These are phyloP conservation scores for Phellinidium pouzarii DNA, from an alignment of 1,284 basidiomycete genomes.

Conservation along the genomic window DNA sequence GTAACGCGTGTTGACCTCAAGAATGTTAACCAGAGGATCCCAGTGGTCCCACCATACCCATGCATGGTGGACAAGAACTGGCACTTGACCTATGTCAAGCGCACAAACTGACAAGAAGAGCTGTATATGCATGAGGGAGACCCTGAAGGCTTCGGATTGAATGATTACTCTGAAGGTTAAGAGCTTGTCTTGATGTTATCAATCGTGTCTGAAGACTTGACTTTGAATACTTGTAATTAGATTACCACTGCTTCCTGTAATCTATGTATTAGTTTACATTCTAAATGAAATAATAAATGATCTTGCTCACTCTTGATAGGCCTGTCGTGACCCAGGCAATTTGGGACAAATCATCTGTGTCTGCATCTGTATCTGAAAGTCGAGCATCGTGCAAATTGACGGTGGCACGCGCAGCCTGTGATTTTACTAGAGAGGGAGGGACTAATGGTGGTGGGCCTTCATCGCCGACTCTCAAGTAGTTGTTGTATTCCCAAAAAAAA, in stretches of 20 bases:
- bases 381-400: too few relatives aligned
- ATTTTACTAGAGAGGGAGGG: not conserved
- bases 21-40: not conserved
- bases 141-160: slow-evolving; percentile 4
- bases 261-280: not conserved
- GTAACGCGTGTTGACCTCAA: not conserved
- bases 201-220: too few relatives aligned
- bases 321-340: slow-evolving; percentile 9
- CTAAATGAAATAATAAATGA: too few relatives aligned
- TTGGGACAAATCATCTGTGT: not conserved
- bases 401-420: slow-evolving; percentile 1
- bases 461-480: not conserved
- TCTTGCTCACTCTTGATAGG: not conserved
- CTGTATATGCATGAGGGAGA: too few relatives aligned
- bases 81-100: not conserved
- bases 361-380: too few relatives aligned
- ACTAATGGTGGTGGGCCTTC: not conserved
- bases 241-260: not conserved
- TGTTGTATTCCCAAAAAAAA: slow-evolving; percentile 8
- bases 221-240: too few relatives aligned
- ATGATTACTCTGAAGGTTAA: too few relatives aligned
- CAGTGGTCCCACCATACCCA: not conserved
- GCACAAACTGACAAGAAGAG: not conserved
- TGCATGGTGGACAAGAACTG: slow-evolving; percentile 6
- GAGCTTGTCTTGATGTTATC: too few relatives aligned